These are phyloP conservation scores for Colletotrichum spaethianum DNA, from an alignment of 2,329 filamentous ascomycete species.

Conservation along the genomic window DNA sequence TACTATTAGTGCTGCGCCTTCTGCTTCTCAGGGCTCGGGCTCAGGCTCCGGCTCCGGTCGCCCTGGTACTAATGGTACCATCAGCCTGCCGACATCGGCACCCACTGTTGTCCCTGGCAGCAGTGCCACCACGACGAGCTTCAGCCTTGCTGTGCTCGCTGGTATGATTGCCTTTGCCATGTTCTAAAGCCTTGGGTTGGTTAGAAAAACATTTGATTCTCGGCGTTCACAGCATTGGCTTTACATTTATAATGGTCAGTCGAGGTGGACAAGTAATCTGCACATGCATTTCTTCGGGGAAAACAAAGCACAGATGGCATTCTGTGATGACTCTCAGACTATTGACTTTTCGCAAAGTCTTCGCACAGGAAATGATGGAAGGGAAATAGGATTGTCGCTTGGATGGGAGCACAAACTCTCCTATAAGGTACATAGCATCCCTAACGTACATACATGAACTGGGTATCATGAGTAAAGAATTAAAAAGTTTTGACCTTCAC, in stretches of 20 bases:
- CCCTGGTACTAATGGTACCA: constrained; percentile 35
- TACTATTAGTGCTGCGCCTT: constrained; percentile 43
- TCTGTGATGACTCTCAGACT: too few relatives aligned
- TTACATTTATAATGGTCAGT: constrained; percentile 17
- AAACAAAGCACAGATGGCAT: not conserved
- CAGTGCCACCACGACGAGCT: constrained; percentile 21
- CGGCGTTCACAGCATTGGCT: not conserved
- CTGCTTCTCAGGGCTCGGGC: constrained; percentile 38
- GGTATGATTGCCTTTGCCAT: constrained; percentile 38
- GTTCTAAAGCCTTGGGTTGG: constrained; percentile 18
- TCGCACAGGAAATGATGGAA: not conserved
- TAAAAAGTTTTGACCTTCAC: not conserved
- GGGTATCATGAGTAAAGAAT: not conserved
- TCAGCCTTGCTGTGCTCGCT: constrained; percentile 34
- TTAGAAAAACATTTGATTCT: not conserved
- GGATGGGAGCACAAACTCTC: not conserved
- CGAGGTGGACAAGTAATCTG: not conserved
- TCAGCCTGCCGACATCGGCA: constrained; percentile 28
- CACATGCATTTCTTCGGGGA: not conserved
- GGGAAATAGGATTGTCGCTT: not conserved
- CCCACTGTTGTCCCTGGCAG: constrained; percentile 22
- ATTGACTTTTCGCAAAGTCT: not conserved
- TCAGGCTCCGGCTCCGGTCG: constrained; percentile 39
- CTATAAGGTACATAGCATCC: not conserved
- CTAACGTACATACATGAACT: too few relatives aligned